Evolutionary conservation across 2,329 filamentous ascomycete species (phyloP).

Genomic region (Dothideomycetes sp.): DNA sequence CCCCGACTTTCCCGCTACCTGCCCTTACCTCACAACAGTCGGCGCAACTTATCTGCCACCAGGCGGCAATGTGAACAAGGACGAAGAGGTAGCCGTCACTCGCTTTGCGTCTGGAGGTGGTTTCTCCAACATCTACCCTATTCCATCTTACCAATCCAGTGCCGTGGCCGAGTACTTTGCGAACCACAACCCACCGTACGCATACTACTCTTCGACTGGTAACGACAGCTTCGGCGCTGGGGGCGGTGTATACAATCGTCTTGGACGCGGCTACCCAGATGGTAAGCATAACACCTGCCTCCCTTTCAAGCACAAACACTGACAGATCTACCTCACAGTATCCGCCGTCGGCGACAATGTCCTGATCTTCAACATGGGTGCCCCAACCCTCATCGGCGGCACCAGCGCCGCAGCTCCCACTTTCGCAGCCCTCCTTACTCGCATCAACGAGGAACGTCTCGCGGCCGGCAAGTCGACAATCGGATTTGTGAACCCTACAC

Average conservation of each 20-base stretch:
- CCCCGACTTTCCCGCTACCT: constrained; percentile 34
- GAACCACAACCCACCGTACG: constrained; percentile 15
- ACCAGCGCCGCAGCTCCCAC: constrained; percentile 17
- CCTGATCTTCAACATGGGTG: constrained; percentile 10
- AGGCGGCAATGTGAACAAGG: constrained; percentile 18
- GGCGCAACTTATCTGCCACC: constrained; percentile 27
- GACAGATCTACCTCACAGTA: constrained; percentile 17
- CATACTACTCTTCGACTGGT: constrained; percentile 13
- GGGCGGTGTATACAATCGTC: constrained; percentile 18
- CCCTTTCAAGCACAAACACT: neutral
- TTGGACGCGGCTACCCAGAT: constrained; percentile 18
- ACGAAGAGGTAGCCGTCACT: constrained; percentile 27
- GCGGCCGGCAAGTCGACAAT: constrained; percentile 16
- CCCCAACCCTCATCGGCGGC: constrained; percentile 15
- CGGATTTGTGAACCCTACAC: constrained; percentile 18
- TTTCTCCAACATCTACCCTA: constrained; percentile 23
- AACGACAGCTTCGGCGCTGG: constrained; percentile 12
- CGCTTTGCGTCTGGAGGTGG: constrained; percentile 31
- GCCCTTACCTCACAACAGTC: constrained; percentile 34
- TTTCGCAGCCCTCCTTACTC: constrained; percentile 16
- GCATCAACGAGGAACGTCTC: constrained; percentile 19
- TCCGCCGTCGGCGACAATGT: constrained; percentile 4
- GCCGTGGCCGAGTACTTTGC: constrained; percentile 27
- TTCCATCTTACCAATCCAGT: constrained; percentile 22
- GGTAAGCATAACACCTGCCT: neutral